Conservation (phyloP, 73 alveolate species). For the Paramecium tetraurelia region DNA sequence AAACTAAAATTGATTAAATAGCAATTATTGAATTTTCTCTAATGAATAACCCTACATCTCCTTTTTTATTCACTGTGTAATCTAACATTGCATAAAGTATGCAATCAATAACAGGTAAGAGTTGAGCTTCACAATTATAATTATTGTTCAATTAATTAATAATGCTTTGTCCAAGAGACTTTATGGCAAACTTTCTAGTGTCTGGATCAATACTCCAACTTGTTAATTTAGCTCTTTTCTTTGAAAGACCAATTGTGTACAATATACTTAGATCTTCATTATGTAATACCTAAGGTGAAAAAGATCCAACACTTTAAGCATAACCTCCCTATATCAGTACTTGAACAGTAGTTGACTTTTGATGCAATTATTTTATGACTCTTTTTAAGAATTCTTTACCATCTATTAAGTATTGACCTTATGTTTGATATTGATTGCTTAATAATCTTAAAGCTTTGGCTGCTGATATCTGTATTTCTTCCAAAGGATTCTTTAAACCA, state of each 20-base stretch:
- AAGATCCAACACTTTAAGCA: slow-evolving; percentile 43
- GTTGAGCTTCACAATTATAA: not conserved
- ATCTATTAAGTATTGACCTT: not conserved
- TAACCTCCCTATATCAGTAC: slow-evolving; percentile 43
- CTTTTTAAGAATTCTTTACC: not conserved
- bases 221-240: slow-evolving; percentile 40
- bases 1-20: not conserved
- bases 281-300: slow-evolving; percentile 29
- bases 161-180: slow-evolving; percentile 23
- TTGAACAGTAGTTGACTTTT: not conserved
- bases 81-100: slow-evolving; percentile 6
- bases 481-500: slow-evolving; percentile 25
- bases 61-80: slow-evolving; percentile 52
- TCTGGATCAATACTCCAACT: slow-evolving; percentile 57
- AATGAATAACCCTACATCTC: slow-evolving; percentile 56
- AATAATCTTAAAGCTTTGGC: slow-evolving; percentile 17
- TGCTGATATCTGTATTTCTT: not conserved
- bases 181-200: slow-evolving; percentile 50
- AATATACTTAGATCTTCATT: not conserved
- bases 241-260: not conserved
- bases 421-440: not conserved
- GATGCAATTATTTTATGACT: not conserved
- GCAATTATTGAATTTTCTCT: slow-evolving; percentile 54
- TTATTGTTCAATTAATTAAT: not conserved
- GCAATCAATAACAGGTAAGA: slow-evolving; percentile 19